These are phyloP conservation scores for Aspergillus tanneri DNA, from an alignment of 2,329 filamentous ascomycete species.

Conservation along the genomic window DNA sequence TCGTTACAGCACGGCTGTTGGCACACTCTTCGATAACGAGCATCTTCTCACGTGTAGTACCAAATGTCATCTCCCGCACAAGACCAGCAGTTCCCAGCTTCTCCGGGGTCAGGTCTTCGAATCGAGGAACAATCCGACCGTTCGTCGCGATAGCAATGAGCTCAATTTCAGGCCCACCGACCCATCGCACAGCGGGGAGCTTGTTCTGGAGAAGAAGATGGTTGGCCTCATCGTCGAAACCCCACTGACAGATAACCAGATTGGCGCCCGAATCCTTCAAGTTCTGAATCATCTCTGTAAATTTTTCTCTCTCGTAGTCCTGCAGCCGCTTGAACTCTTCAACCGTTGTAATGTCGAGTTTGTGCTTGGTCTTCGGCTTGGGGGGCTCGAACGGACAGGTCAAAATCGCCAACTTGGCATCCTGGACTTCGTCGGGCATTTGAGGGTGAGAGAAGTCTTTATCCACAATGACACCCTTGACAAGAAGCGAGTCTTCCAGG, in stretches of 20 bases:
- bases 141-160: conserved; percentile 98
- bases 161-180: conserved; percentile 96
- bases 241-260: conserved; percentile 98
- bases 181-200: conserved; percentile 94
- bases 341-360: conserved; percentile 93
- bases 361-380: conserved; percentile 99
- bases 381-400: conserved; percentile 98
- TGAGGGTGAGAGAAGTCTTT: conserved; percentile 99
- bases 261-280: conserved; percentile 98
- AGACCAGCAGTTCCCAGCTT: conserved; percentile 89
- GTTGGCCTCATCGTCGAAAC: conserved; percentile 98
- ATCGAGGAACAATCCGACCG: conserved; percentile 92
- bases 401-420: conserved; percentile 95
- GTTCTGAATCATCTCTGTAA: conserved; percentile 96
- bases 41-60: conserved; percentile 99
- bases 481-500: conserved; percentile 87
- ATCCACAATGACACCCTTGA: conserved; percentile 98
- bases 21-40: conserved; percentile 98
- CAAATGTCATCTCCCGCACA: conserved; percentile 93
- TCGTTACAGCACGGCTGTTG: conserved; percentile 92
- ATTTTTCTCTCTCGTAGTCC: conserved; percentile 92
- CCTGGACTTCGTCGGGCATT: conserved; percentile 92
- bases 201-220: conserved; percentile 94
- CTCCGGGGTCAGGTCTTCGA: conserved; percentile 86
- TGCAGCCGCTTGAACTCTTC: conserved; percentile 99